phyloP scores from a whole-genome alignment of 1,284 basidiomycete species.

The Porodaedalea pini region DNA sequence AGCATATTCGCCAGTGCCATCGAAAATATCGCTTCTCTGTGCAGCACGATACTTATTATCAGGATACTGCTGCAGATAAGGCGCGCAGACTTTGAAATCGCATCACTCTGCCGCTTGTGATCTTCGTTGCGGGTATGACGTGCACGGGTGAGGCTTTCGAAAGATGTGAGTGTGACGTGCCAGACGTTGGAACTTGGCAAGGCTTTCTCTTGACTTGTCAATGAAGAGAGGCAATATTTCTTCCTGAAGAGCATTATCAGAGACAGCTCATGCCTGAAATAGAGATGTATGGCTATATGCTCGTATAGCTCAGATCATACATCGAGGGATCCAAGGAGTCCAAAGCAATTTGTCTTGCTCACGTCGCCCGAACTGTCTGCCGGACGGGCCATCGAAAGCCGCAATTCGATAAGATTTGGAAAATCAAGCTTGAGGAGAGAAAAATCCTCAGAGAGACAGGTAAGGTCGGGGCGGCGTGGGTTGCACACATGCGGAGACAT shows the following conservation, averaged over 20 bases:
- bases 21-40: not conserved
- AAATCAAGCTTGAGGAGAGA: not conserved
- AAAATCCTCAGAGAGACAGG: not conserved
- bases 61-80: not conserved
- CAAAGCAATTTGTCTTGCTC: not conserved
- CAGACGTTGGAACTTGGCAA: not conserved
- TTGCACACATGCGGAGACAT: not conserved
- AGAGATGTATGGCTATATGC: not conserved
- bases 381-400: not conserved
- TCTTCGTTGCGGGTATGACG: not conserved
- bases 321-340: not conserved
- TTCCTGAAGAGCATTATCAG: not conserved
- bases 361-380: not conserved
- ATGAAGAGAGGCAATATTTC: not conserved
- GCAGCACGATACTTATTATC: not conserved
- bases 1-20: not conserved
- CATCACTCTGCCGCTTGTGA: not conserved
- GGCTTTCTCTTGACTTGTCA: not conserved
- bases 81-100: not conserved
- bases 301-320: not conserved
- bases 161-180: not conserved
- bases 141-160: not conserved
- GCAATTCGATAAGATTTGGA: constrained; percentile 8
- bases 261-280: not conserved
- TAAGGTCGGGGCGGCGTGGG: not conserved